These are phyloP conservation scores for Xylaria palmicola DNA, from an alignment of 495 filamentous ascomycete genomes.

Conservation along the genomic window DNA sequence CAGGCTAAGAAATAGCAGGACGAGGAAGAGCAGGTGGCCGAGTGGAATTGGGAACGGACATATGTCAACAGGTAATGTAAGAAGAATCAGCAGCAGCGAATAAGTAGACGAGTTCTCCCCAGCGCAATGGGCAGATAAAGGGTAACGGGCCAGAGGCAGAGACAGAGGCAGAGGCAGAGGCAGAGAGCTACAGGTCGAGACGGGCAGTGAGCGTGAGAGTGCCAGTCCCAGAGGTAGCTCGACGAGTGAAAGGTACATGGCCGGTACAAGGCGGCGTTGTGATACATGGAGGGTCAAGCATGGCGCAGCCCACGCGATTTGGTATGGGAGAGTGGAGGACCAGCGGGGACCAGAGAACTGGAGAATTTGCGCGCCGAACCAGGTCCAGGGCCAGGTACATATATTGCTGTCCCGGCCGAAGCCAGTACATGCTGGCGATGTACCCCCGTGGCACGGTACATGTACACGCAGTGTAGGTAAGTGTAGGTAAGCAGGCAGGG, in stretches of 20 bases:
- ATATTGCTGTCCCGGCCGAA: background rate
- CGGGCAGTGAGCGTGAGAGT: background rate
- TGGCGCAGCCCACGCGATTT: conserved; percentile 19
- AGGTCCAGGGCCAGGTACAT: conserved; percentile 5
- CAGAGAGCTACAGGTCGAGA: background rate
- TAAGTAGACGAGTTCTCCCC: conserved; percentile 5
- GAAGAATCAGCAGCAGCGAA: conserved; percentile 16
- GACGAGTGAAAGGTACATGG: conserved; percentile 10
- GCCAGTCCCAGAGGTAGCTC: background rate
- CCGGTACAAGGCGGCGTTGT: conserved; percentile 17
- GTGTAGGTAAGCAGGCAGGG: conserved; percentile 14
- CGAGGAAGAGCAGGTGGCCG: background rate
- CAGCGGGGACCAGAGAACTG: conserved; percentile 2
- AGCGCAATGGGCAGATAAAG: conserved; percentile 3
- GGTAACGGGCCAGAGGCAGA: conserved; percentile 5
- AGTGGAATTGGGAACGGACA: conserved; percentile 6
- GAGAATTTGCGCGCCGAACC: conserved; percentile 2
- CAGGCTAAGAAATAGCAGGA: background rate
- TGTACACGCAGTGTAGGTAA: conserved; percentile 7
- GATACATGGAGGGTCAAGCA: conserved; percentile 13
- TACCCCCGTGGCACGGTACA: conserved; percentile 7
- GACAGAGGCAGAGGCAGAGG: background rate
- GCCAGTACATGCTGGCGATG: background rate
- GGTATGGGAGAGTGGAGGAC: conserved; percentile 11
- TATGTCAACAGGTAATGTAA: conserved; percentile 10